Conservation (phyloP, 208 protist species). For the Crithidia sp. region DNA sequence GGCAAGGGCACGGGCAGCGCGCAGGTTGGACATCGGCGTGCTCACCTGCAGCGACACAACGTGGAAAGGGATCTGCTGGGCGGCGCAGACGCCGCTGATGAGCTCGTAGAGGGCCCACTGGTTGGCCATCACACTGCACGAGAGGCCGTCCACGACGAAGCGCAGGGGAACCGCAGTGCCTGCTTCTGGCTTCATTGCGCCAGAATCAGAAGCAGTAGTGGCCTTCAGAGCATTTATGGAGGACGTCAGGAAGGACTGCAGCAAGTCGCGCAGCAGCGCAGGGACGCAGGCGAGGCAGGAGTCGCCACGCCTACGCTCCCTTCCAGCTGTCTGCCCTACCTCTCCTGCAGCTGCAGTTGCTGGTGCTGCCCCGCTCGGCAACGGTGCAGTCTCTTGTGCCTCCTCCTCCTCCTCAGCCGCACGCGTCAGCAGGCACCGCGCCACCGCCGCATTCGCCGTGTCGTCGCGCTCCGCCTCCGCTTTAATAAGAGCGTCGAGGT, state of each 20-base stretch:
- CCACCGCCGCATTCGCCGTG: slow-evolving; percentile 70
- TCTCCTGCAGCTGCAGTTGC: not conserved
- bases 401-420: not conserved
- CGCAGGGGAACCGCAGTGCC: not conserved
- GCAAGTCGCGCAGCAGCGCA: slow-evolving; percentile 32
- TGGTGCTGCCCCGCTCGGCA: not conserved
- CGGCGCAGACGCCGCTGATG: slow-evolving; percentile 43
- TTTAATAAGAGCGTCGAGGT: slow-evolving; percentile 61
- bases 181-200: not conserved
- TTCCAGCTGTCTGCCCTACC: not conserved
- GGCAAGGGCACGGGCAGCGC: slow-evolving; percentile 44
- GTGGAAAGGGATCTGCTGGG: slow-evolving; percentile 40
- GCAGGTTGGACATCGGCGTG: slow-evolving; percentile 63
- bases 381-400: not conserved
- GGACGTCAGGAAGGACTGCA: slow-evolving; percentile 31
- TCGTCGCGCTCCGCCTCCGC: slow-evolving; percentile 68
- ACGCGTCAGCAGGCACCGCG: slow-evolving; percentile 61
- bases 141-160: slow-evolving; percentile 80
- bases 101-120: slow-evolving; percentile 51
- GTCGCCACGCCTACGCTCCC: not conserved
- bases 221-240: slow-evolving; percentile 11
- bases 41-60: slow-evolving; percentile 72
- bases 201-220: not conserved
- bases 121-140: slow-evolving; percentile 60
- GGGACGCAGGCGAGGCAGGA: slow-evolving; percentile 25